These are phyloP conservation scores for Penicillium psychrosexuale DNA, from an alignment of 2,329 filamentous ascomycete genomes.

Conservation along the genomic window DNA sequence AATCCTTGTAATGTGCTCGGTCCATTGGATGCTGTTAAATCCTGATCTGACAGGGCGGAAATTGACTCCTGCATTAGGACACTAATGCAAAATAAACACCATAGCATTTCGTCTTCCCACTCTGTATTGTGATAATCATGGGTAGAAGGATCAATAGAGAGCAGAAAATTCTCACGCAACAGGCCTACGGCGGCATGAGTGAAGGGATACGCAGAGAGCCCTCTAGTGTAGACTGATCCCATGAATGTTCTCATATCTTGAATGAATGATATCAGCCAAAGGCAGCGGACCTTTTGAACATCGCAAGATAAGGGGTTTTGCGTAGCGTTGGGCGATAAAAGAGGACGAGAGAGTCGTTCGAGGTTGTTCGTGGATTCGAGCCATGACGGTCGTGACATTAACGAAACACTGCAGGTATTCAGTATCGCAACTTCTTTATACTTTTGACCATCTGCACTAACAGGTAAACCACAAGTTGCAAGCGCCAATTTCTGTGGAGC, in stretches of 20 bases:
- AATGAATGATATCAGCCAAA: slow-evolving; percentile 32
- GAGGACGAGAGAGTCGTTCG: slow-evolving; percentile 12
- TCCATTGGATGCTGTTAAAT: background rate
- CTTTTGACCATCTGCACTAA: slow-evolving; percentile 12
- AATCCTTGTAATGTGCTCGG: slow-evolving; percentile 2
- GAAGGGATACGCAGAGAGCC: slow-evolving; percentile 13
- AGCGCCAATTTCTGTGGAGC: slow-evolving; percentile 31
- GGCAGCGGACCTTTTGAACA: slow-evolving; percentile 26
- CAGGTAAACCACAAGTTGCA: slow-evolving; percentile 30
- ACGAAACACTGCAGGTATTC: slow-evolving; percentile 20
- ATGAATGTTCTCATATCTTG: slow-evolving; percentile 32
- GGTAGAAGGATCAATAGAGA: background rate
- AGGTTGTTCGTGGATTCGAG: slow-evolving; percentile 27
- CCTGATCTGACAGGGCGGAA: background rate
- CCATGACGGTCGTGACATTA: slow-evolving; percentile 31
- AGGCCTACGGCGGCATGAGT: background rate
- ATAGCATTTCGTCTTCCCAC: background rate
- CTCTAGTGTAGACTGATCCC: slow-evolving; percentile 17
- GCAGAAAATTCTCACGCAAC: background rate
- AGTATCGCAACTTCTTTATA: background rate
- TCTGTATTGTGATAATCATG: background rate
- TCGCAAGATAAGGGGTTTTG: slow-evolving; percentile 12
- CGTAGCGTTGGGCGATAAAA: background rate
- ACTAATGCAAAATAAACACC: background rate
- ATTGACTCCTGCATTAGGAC: background rate